Conservation (phyloP, 2,329 filamentous ascomycete genomes). For the Aspergillus pseudoviridinutans region DNA sequence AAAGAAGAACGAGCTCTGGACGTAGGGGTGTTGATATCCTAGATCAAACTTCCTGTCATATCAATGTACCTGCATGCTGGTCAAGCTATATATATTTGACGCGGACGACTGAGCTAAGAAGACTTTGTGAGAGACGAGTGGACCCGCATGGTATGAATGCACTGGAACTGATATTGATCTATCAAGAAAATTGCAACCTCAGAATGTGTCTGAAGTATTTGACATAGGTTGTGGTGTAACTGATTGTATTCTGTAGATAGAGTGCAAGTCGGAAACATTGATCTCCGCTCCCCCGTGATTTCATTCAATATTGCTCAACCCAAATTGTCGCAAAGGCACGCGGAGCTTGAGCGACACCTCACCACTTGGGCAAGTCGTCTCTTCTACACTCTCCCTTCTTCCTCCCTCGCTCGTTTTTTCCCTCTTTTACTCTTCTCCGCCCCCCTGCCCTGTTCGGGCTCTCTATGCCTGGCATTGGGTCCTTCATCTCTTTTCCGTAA, state of each 20-base stretch:
- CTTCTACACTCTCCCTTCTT: background rate
- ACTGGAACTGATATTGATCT: background rate
- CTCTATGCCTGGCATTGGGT: conserved; percentile 28
- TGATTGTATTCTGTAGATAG: background rate
- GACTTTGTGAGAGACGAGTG: background rate
- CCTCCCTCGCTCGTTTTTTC: conserved; percentile 1
- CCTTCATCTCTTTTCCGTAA: conserved; percentile 18
- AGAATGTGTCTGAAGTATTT: background rate
- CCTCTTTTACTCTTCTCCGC: conserved; percentile 1
- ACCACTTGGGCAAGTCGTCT: background rate
- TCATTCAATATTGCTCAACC: conserved; percentile 2
- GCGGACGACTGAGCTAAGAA: background rate
- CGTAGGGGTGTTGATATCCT: background rate
- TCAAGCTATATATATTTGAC: background rate
- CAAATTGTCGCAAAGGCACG: conserved; percentile 1
- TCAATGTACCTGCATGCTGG: background rate
- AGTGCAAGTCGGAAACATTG: background rate
- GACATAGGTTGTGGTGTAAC: background rate
- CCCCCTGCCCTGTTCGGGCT: conserved; percentile 11
- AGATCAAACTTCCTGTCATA: background rate
- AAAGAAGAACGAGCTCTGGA: background rate
- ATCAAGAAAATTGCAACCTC: background rate
- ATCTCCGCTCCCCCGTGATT: conserved; percentile 4
- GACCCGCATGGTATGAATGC: background rate
- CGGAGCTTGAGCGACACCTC: background rate